Evolutionary conservation across 345 rosid species (phyloP), one percentile per base, ranked within the genome.

Genomic region (Hibiscus mutabilis): DNA sequence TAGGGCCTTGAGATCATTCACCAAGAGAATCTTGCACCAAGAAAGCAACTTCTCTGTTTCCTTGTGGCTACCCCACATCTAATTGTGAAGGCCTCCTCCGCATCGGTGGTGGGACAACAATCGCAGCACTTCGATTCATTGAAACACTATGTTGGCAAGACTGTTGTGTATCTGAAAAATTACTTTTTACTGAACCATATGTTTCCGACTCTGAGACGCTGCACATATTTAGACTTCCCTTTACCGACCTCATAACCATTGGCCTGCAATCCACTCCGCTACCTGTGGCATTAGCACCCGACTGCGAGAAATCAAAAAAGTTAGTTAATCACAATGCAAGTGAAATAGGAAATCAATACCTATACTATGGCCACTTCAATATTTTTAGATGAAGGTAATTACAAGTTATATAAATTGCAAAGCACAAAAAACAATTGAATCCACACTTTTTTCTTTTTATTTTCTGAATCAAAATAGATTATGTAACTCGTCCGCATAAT

Each of bases 51-150:
- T n/a, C 60, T 16, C 56, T 67, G 37, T 22, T 62, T 42, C 59
- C 35, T 10, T 52, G 52, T 3, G 25, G 15, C 75, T 76, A 75
- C 56, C 79, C 76, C 56, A 74, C 81, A 76, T 79, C 83, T 81
- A 73, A 58, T 69, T 78, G 80, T 37, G 29, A 52, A 60, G 83
- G 73, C 58, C 68, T 70, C 61, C 76, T 76, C 46, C 33, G 77
- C 47, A 75, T 61, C 12, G 77, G 82, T 31, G 85, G 78, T 6
- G 87, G 82, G 77, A 75, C 83, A 61, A 85, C 75, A n/a, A 80
- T 68, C 3, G 85, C 86, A 13, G 80, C 77, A 73, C 79, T 83
- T 77, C 76, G 76, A 68, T 76, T 80, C 71, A 60, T 56, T 9
- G 87, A 74, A 73, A 78, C 16, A 21, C 56, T 63, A 6, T 44